Evolutionary conservation across 1,284 basidiomycete genomes (phyloP), one percentile per base, ranked within the genome.

Genomic region (Ustilago bromivora): DNA sequence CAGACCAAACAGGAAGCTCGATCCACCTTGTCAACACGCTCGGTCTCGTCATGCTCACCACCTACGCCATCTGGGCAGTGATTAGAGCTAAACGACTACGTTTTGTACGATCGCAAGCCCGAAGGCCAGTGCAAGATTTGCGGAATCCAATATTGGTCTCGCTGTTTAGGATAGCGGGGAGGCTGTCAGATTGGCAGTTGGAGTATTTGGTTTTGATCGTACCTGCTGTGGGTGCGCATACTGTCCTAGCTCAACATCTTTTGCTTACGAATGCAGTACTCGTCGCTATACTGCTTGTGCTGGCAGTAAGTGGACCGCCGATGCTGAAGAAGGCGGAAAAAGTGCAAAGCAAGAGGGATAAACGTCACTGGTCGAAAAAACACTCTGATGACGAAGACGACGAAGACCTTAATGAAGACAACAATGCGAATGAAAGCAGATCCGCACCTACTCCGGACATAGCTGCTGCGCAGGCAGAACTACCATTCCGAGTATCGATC

Each of bases 201-300:
- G 92, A 95, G 85, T 94, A 91, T 87, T 51, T 88, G 2, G 84
- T 92, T 3, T 89, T 95, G 11, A 89, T 92, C 28, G 68, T 93
- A 0, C 95, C 95, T 0, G 88, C 96, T 10, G 88, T 96, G 1
- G 88, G 95, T 3, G 92, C 91, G 1, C 90, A 96, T 86, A 97
- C 95, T 0, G 61, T 92, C 32, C 91, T 92, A 74, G 91, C 94
- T 0, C 85, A 89, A 19, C 86, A 87, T 7, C 91, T 94, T 0
- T 71, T 88, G 0, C 57, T 88, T 1, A 88, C 95, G 51, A 90
- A 90, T 49, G 84, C 94, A 1, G 76, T 90, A 0, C 58, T 89
- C 17, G 17, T 68, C 5, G 43, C 47, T 0, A 13, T 43, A 8
- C 53, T 67, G 1, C n/a, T 34, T 7, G 19, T 67, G 2, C 41